Percentiles rank a stretch among this genome's conserved stretches.
phyloP scores from a whole-genome alignment of 2,329 filamentous ascomycete species.

The Fusarium phyllophilum region DNA sequence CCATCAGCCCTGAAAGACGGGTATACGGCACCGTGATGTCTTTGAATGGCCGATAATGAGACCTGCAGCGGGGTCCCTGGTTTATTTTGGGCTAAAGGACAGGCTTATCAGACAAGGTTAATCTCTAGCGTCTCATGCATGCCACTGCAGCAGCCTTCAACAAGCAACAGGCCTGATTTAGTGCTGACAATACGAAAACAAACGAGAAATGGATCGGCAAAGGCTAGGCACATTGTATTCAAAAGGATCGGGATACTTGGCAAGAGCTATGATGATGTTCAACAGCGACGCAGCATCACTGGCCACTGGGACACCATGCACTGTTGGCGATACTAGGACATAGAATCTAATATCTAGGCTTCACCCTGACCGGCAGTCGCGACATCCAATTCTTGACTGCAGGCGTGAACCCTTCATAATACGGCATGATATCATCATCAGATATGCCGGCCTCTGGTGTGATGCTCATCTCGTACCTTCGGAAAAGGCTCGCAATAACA shows the following conservation, averaged over 20 bases:
- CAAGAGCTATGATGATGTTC: background rate
- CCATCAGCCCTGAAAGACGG: background rate
- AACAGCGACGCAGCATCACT: background rate
- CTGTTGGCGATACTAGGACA: background rate
- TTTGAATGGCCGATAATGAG: background rate
- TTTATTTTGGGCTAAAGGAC: background rate
- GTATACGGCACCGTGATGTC: conserved; percentile 1
- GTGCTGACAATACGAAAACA: background rate
- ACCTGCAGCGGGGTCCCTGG: background rate
- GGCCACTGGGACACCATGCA: too few relatives aligned
- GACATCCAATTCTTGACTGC: conserved; percentile 16
- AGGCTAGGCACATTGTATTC: background rate
- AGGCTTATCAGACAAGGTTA: background rate
- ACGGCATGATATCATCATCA: conserved; percentile 6
- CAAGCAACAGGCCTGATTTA: background rate
- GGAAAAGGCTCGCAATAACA: background rate
- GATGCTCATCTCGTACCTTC: background rate
- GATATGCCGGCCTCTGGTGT: background rate
- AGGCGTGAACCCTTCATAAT: conserved; percentile 6
- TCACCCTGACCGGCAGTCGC: background rate
- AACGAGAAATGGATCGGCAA: background rate
- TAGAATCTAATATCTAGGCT: background rate
- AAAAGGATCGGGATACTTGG: background rate
- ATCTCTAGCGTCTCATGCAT: background rate
- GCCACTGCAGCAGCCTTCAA: background rate